phyloP scores from a whole-genome alignment of 176 grass and related monocot species.

The Tillandsia fasciculata region DNA sequence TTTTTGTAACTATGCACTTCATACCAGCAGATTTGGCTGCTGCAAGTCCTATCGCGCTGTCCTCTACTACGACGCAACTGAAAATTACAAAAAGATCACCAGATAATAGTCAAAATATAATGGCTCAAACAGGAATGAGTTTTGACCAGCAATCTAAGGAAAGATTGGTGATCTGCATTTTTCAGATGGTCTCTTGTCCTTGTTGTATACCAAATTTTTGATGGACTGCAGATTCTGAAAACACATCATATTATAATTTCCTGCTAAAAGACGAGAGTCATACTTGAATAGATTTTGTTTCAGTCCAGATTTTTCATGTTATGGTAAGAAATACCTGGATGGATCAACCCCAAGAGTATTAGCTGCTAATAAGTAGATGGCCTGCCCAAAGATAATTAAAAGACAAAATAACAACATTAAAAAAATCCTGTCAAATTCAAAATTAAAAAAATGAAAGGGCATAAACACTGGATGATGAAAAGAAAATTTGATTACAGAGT shows the following conservation, averaged over 20 bases:
- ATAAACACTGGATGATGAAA: neutral
- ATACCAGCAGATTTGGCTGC: slow-evolving; percentile 87
- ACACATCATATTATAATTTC: neutral
- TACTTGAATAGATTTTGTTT: neutral
- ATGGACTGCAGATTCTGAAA: neutral
- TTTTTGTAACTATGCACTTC: slow-evolving; percentile 91
- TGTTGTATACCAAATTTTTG: too few species aligned
- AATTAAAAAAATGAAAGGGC: neutral
- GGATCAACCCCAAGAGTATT: slow-evolving; percentile 77
- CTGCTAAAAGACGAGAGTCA: neutral
- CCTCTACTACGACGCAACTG: slow-evolving; percentile 97
- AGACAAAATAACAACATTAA: slow-evolving; percentile 6
- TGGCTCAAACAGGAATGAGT: neutral
- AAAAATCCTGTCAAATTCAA: neutral
- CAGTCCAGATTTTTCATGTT: neutral
- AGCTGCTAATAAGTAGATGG: slow-evolving; percentile 87
- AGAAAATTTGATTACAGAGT: neutral
- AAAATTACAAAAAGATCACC: slow-evolving; percentile 3
- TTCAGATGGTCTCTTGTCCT: too few species aligned
- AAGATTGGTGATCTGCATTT: too few species aligned
- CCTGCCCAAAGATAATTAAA: slow-evolving; percentile 40
- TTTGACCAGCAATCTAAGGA: too few species aligned
- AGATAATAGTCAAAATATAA: too few species aligned
- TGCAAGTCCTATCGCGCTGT: slow-evolving; percentile 79
- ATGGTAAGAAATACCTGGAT: slow-evolving; percentile 40